phyloP scores from a whole-genome alignment of 2,329 filamentous ascomycete genomes.

The Phialophora tarda region DNA sequence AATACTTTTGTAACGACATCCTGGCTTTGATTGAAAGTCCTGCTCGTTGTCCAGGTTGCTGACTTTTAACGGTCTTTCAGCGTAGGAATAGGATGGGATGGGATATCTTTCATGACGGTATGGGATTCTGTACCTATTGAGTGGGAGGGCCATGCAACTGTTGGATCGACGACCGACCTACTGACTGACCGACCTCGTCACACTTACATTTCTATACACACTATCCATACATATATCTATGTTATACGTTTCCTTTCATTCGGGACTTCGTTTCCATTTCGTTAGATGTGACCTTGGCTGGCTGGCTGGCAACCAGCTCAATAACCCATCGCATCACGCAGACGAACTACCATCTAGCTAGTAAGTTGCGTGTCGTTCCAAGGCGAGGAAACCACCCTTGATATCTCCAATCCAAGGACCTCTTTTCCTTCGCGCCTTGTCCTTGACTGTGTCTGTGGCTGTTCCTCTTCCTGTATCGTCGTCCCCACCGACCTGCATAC shows the following conservation, averaged over 20 bases:
- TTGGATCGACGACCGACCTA: background rate
- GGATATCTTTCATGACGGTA: background rate
- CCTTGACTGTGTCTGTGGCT: background rate
- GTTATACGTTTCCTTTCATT: too few relatives aligned
- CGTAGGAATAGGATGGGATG: background rate
- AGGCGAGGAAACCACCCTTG: conserved; percentile 35
- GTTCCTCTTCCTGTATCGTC: conserved; percentile 36
- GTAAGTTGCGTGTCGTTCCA: conserved; percentile 28
- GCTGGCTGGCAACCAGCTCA: background rate
- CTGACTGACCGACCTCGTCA: background rate
- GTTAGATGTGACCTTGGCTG: background rate
- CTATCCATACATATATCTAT: too few relatives aligned
- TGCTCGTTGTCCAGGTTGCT: background rate
- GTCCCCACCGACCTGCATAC: background rate
- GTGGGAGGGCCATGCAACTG: too few relatives aligned
- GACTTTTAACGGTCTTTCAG: background rate
- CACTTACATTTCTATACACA: too few relatives aligned
- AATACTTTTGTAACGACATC: background rate
- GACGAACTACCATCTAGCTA: background rate
- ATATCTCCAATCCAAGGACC: conserved; percentile 38
- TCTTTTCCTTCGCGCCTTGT: conserved; percentile 5
- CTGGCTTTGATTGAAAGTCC: background rate
- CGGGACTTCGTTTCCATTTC: background rate
- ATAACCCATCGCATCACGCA: background rate
- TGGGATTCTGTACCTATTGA: background rate